Conservation (phyloP, 2,329 filamentous ascomycete genomes). For the Daldinia eschscholtzii region DNA sequence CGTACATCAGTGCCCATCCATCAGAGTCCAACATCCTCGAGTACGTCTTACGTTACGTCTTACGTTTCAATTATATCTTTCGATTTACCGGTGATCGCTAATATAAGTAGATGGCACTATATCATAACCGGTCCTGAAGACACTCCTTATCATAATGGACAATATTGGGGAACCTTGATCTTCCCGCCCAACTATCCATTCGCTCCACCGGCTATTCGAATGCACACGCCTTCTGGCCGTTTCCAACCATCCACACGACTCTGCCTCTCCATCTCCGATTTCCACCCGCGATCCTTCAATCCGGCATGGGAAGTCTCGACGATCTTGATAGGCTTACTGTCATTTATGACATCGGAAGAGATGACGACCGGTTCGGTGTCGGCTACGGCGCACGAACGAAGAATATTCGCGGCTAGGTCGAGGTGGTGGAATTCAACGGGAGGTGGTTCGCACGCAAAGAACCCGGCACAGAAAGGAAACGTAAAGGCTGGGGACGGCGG, state of each 20-base stretch:
- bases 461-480: constrained; percentile 74
- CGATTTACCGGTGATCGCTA: constrained; percentile 37
- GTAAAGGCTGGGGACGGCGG: constrained; percentile 94
- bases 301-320: constrained; percentile 98
- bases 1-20: constrained; percentile 89
- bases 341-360: constrained; percentile 98
- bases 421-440: constrained; percentile 98
- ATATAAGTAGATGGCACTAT: constrained; percentile 81
- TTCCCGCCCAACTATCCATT: constrained; percentile 98
- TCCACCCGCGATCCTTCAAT: constrained; percentile 98
- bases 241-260: constrained; percentile 94
- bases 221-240: constrained; percentile 96
- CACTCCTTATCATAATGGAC: constrained; percentile 92
- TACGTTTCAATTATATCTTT: not conserved
- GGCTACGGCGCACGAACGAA: constrained; percentile 81
- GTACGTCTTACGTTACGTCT: constrained; percentile 65
- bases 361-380: constrained; percentile 96
- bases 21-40: constrained; percentile 93
- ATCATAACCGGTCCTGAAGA: constrained; percentile 94
- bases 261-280: constrained; percentile 96
- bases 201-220: constrained; percentile 95
- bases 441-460: constrained; percentile 77
- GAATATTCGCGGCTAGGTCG: constrained; percentile 79
- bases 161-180: constrained; percentile 97
- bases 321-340: constrained; percentile 92